Conservation (phyloP, 2,329 filamentous ascomycete genomes). For the Fusarium pseudonygamai region DNA sequence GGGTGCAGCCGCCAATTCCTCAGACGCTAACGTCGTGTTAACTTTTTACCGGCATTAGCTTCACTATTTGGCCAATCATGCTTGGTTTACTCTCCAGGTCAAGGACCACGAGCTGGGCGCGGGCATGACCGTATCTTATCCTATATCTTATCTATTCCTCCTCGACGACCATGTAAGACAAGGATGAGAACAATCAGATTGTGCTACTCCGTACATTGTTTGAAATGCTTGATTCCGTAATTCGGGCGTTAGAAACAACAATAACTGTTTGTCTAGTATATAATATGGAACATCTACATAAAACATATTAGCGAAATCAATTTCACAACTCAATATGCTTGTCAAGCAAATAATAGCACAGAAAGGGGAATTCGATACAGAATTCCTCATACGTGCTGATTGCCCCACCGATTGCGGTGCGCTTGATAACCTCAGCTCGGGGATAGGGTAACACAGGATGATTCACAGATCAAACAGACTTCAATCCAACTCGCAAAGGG, state of each 20-base stretch:
- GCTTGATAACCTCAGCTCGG: neutral
- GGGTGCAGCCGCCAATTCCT: slow-evolving; percentile 53
- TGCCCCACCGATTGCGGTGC: slow-evolving; percentile 23
- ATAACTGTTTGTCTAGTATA: neutral
- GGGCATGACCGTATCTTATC: slow-evolving; percentile 16
- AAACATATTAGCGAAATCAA: neutral
- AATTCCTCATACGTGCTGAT: neutral
- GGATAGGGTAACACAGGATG: slow-evolving; percentile 22
- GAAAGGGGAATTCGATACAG: neutral
- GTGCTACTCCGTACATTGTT: neutral
- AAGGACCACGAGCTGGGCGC: neutral
- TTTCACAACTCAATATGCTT: neutral
- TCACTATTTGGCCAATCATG: neutral
- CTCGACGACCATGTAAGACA: neutral
- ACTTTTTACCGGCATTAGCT: slow-evolving; percentile 48
- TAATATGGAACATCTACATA: neutral
- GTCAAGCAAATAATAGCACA: neutral
- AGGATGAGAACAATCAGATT: neutral
- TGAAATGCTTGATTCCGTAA: neutral
- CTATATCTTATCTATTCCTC: slow-evolving; percentile 22
- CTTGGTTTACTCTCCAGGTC: neutral
- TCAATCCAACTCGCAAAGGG: neutral
- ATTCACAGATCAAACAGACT: slow-evolving; percentile 13
- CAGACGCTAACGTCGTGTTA: slow-evolving; percentile 52
- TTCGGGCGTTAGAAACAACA: neutral